Base-by-base conservation (phyloP, 164 flowering plant genomes). In the Platanus orientalis region DNA sequence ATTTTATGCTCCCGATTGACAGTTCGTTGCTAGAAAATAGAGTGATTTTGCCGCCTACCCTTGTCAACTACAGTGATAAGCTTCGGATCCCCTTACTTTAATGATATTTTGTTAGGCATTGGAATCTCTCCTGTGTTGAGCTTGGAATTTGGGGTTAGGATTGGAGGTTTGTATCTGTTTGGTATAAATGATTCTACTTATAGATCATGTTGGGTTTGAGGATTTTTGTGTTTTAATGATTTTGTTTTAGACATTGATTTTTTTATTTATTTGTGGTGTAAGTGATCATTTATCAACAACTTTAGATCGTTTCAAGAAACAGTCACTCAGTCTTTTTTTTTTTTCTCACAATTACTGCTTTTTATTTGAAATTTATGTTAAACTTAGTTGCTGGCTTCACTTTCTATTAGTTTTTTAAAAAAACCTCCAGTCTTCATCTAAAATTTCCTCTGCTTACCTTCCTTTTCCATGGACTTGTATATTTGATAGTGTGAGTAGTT, bases 61-160 rank as follows among this genome's bases (percentile, higher is more conserved):
- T 77, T 61, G 69, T 74, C 57, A 69, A 71, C 24, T 77, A 58
- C 57, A 7, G 60, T 21, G 80, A 78, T 77, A 59, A 61, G 75
- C 28, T 57, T 52, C n/a, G 1, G 49, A 12, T 61, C 20, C 30
- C 13, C 32, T 63, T 27, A 1, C n/a, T 47, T 21, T 26, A 17
- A 29, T 2, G 21, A 23, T n/a, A n/a, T 52, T 51, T 39, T 24
- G 42, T 32, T 32, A 4, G 4, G 36, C 9, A 32, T 4, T 32
- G 4, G 9, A 9, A 4, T 32, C 6, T 30, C 56, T 6, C 32
- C 36, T 45, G n/a, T 16, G 0, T 58, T 14, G 44, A 6, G 1
- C 47, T 4, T 13, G 7, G 26, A 29, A 23, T 54, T 42, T 17
- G 13, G 12, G n/a, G 7, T n/a, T 61, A 20, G 17, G 36, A 6